phyloP scores from a whole-genome alignment of 2,329 filamentous ascomycete species.

The Arthrobotrys iridis region DNA sequence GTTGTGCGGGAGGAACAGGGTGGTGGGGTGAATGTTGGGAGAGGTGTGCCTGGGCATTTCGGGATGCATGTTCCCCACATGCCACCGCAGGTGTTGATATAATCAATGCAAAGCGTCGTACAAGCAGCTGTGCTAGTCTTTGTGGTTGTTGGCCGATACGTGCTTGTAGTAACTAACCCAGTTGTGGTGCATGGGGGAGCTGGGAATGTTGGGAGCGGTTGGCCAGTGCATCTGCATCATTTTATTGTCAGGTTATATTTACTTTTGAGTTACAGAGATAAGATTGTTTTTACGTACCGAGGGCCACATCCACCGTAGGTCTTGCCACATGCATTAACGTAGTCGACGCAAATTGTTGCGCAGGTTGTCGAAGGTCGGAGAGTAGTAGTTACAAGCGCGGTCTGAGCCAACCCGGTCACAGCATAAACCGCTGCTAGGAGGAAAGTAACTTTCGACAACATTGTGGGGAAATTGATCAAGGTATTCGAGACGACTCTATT shows the following conservation, averaged over 20 bases:
- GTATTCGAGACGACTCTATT: not conserved
- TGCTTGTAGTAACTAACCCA: not conserved
- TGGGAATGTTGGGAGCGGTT: conserved; percentile 18
- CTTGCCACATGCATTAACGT: conserved; percentile 18
- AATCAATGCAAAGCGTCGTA: conserved; percentile 21
- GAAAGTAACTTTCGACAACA: conserved; percentile 21
- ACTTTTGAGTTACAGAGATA: not conserved
- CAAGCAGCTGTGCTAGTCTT: conserved; percentile 6
- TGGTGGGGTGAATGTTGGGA: not conserved
- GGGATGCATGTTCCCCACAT: conserved; percentile 31
- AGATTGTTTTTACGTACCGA: conserved; percentile 7
- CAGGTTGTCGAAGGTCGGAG: conserved; percentile 1
- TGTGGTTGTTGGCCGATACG: not conserved
- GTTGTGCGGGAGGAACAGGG: not conserved
- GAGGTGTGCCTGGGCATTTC: not conserved
- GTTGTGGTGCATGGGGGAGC: conserved; percentile 5
- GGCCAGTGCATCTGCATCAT: conserved; percentile 19
- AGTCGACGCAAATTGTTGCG: conserved; percentile 21
- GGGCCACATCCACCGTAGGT: conserved; percentile 29
- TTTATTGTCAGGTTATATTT: too few relatives aligned
- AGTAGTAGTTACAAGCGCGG: not conserved
- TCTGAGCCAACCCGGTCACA: not conserved
- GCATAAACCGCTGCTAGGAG: conserved; percentile 1
- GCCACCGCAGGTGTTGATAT: conserved; percentile 20
- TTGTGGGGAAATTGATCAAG: not conserved